Percentiles rank a stretch among this genome's conserved stretches.
phyloP scores from a whole-genome alignment of 2,329 filamentous ascomycete genomes.

The Elsinoe fawcettii region DNA sequence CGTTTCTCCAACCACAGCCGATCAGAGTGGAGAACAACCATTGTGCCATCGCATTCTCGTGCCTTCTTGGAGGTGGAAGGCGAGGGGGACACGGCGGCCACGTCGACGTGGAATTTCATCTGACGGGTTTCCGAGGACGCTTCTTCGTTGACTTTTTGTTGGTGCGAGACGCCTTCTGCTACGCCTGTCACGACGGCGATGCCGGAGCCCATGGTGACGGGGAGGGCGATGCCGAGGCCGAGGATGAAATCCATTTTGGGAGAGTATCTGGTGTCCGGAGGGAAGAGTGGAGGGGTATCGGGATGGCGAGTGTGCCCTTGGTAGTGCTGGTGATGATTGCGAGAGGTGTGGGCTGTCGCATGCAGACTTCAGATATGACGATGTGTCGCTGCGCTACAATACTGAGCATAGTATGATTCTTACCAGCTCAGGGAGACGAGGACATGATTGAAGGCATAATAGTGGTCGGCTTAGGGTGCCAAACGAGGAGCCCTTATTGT shows the following conservation, averaged over 20 bases:
- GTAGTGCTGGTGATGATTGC: no score
- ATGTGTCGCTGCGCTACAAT: no score
- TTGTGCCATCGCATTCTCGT: conserved; percentile 32
- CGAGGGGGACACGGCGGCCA: conserved; percentile 38
- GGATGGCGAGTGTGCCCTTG: no score
- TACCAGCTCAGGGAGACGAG: no score
- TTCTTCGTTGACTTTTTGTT: conserved; percentile 44
- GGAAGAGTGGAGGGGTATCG: background rate
- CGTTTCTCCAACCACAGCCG: conserved; percentile 34
- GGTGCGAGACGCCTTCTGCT: conserved; percentile 43
- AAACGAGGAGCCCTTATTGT: no score
- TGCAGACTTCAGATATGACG: no score
- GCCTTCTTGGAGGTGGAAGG: conserved; percentile 21
- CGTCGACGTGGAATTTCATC: conserved; percentile 45
- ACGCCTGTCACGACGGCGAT: conserved; percentile 46
- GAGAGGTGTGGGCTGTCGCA: no score
- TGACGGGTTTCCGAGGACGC: conserved; percentile 43
- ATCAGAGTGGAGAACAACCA: conserved; percentile 39
- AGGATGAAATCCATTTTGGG: conserved; percentile 27
- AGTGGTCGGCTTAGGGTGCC: no score
- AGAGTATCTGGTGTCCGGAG: no score
- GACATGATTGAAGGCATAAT: no score
- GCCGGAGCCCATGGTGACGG: conserved; percentile 32
- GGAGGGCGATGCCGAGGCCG: conserved; percentile 29
- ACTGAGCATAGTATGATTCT: no score